Percentiles rank a stretch among this genome's conserved stretches.
phyloP scores from a whole-genome alignment of 805 yeast species.

The Candida dendrica region DNA sequence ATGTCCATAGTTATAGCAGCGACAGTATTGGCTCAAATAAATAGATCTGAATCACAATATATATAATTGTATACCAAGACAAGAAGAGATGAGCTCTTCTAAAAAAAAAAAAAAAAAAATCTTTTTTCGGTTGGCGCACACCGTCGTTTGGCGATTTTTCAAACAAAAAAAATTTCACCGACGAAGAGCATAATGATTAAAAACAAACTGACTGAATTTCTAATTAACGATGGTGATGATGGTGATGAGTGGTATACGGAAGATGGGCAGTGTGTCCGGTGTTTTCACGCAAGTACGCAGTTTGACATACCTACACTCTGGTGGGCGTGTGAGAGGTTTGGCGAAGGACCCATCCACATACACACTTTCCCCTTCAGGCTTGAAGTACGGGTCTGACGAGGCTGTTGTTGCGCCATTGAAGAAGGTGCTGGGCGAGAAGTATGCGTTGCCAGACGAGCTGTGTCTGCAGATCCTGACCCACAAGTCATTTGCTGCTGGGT shows the following conservation, averaged over 20 bases:
- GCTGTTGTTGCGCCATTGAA: slow-evolving; percentile 44
- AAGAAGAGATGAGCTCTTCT: not conserved
- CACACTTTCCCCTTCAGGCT: slow-evolving; percentile 40
- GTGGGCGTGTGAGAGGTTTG: slow-evolving; percentile 60
- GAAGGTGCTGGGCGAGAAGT: slow-evolving; percentile 41
- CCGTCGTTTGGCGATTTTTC: not conserved
- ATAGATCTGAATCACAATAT: too few species aligned
- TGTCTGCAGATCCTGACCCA: slow-evolving; percentile 82
- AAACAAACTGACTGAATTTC: not conserved
- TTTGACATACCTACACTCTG: slow-evolving; percentile 33
- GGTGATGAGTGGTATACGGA: not conserved
- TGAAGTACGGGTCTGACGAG: slow-evolving; percentile 44
- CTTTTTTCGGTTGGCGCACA: not conserved
- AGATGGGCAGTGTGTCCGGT: not conserved
- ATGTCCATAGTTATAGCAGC: slow-evolving; percentile 61
- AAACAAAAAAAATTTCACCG: not conserved
- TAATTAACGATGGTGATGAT: not conserved
- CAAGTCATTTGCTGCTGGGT: slow-evolving; percentile 90
- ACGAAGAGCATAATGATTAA: too few species aligned
- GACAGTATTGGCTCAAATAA: too few species aligned
- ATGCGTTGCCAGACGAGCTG: slow-evolving; percentile 49
- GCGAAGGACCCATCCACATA: slow-evolving; percentile 63
- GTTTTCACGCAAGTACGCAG: slow-evolving; percentile 14
- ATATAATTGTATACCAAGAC: too few species aligned
- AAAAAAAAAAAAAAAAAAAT: too few species aligned